These are phyloP conservation scores for Rhizopus stolonifer DNA, from an alignment of 371 early-diverging fungal species.

Conservation along the genomic window DNA sequence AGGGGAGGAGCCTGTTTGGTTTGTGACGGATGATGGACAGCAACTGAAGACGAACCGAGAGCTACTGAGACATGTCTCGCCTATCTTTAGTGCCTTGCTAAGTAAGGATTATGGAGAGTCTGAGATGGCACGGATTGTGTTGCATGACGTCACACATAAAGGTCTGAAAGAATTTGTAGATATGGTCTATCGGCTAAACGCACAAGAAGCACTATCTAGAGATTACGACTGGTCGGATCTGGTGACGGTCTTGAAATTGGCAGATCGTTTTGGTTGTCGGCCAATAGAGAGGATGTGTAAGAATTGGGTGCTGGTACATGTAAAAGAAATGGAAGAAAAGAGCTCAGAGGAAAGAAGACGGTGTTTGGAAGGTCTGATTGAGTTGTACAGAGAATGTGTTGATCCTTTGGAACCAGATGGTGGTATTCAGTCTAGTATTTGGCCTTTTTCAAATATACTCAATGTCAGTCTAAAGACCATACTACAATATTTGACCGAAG, in stretches of 20 bases:
- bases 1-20: conserved; percentile 2
- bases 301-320: conserved; percentile 24
- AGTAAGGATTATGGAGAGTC: conserved; percentile 28
- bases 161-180: conserved; percentile 8
- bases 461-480: conserved; percentile 12
- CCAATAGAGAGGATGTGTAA: conserved; percentile 22
- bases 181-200: conserved; percentile 13
- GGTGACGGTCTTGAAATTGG: conserved; percentile 23
- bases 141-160: conserved; percentile 27
- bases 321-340: not conserved
- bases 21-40: conserved; percentile 21
- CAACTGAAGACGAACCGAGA: conserved; percentile 13
- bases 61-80: conserved; percentile 18
- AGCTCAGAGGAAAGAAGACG: not conserved
- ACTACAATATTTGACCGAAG: conserved; percentile 6
- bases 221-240: conserved; percentile 19
- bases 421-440: conserved; percentile 24
- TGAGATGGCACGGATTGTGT: conserved; percentile 7
- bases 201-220: not conserved
- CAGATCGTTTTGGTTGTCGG: conserved; percentile 29
- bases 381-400: conserved; percentile 28
- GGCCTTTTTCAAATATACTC: conserved; percentile 29
- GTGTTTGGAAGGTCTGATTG: conserved; percentile 21
- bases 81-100: conserved; percentile 32
- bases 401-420: conserved; percentile 22